Conservation (phyloP, 2,329 filamentous ascomycete species). For the Hirsutella thompsonii region DNA sequence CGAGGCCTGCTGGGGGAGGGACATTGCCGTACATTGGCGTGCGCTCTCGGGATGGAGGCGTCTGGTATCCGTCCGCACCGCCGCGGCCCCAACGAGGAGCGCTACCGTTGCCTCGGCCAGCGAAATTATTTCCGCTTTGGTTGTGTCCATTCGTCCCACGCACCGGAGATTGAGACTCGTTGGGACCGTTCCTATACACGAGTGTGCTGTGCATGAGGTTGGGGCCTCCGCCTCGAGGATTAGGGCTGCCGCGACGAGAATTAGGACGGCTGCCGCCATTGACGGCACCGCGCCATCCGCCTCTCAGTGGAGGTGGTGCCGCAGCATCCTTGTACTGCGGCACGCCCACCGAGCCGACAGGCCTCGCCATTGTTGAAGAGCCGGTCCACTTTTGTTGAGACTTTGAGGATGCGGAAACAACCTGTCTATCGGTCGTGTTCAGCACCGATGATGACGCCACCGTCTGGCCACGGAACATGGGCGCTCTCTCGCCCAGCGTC, state of each 20-base stretch:
- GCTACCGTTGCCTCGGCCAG: conserved; percentile 11
- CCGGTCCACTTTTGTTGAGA: conserved; percentile 36
- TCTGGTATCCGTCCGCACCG: conserved; percentile 10
- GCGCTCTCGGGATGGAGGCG: conserved; percentile 8
- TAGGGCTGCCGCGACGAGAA: conserved; percentile 24
- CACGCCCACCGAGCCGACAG: conserved; percentile 45
- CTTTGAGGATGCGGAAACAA: conserved; percentile 51
- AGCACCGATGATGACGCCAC: conserved; percentile 79
- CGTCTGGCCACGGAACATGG: conserved; percentile 86
- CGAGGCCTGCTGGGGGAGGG: conserved; percentile 46
- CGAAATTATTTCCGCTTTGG: conserved; percentile 10
- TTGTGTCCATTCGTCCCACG: conserved; percentile 17
- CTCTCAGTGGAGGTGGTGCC: conserved; percentile 40
- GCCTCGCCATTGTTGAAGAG: conserved; percentile 34
- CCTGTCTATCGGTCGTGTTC: conserved; percentile 73
- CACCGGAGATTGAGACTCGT: conserved; percentile 11
- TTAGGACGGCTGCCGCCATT: conserved; percentile 29
- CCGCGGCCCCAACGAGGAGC: conserved; percentile 21
- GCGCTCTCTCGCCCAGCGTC: conserved; percentile 77
- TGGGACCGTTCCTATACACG: conserved; percentile 33
- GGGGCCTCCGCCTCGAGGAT: conserved; percentile 23
- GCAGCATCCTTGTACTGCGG: conserved; percentile 49
- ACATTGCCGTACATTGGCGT: conserved; percentile 36
- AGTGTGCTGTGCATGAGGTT: conserved; percentile 37
- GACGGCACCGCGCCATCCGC: conserved; percentile 44